Base-by-base conservation (phyloP, 495 filamentous ascomycete species). In the Glonium stellatum region DNA sequence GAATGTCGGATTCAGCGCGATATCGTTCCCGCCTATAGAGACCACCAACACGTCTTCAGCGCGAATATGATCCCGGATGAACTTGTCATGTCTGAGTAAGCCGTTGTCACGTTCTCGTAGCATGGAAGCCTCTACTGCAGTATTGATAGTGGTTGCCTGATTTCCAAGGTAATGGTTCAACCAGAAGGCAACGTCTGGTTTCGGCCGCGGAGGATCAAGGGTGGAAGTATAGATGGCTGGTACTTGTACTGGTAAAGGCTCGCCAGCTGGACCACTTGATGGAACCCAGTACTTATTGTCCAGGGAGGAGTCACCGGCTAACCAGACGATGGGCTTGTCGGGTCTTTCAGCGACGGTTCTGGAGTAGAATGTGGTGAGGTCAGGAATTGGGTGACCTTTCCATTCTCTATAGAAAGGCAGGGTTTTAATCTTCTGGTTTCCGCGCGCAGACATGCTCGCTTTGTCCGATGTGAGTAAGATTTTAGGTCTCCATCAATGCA, bases 231-330 rank as follows among this genome's bases (percentile, higher is more conserved):
- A 71, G 22, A 71, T 68, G 15, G 60, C 55, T 4, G 70, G 69
- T 1, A 69, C 50, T 5, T 34, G 19, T 4, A 66, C 61, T 12
- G 60, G 55, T 11, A 67, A 49, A 5, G 57, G 57, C 10, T 67
- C 51, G 39, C 63, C 63, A 22, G 52, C 58, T 13, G 67, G 61
- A 13, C 64, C 62, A 36, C 51, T 50, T 5, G 60, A 61, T 6
- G 67, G 61, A 1, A 72, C 67, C 70, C 69, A 72, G 19, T 47
- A 50, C 53, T 72, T 72, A 61, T 72, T 72, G 58, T 72, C 70
- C 4, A 72, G 59, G n/a, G 67, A 70, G 13, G 70, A 72, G 54
- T 72, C 70, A 41, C 70, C 70, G 13, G 65, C 70, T 8, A 72
- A 63, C 31, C 61, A 72, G 58, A 72, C 53, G 53, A 72, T 62